Conservation (phyloP, 177 flowering plant genomes). For the Telopea speciosissima region DNA sequence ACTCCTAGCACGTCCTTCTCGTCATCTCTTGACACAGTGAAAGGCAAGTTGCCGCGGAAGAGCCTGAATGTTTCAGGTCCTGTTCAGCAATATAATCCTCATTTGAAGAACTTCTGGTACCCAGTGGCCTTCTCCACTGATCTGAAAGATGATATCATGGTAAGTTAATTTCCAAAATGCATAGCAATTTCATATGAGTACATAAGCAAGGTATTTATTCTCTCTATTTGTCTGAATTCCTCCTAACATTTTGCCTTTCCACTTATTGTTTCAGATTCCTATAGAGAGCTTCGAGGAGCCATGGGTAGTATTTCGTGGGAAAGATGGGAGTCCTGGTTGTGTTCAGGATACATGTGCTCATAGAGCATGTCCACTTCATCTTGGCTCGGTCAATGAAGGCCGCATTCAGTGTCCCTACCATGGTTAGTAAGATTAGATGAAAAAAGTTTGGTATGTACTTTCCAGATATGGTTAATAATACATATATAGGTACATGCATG, state of each 20-base stretch:
- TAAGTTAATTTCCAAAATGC: constrained; percentile 18
- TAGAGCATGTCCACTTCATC: constrained; percentile 96
- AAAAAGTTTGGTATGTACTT: not conserved
- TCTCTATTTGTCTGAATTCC: not conserved
- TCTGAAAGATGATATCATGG: constrained; percentile 89
- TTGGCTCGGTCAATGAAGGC: constrained; percentile 89
- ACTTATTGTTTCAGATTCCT: constrained; percentile 53
- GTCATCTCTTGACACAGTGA: constrained; percentile 21
- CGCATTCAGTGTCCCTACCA: constrained; percentile 95
- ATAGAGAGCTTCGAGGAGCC: constrained; percentile 92
- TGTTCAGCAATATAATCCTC: constrained; percentile 60
- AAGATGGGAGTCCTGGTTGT: constrained; percentile 93
- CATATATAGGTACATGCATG: too few species aligned
- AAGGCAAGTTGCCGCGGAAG: constrained; percentile 36
- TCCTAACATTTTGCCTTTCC: not conserved
- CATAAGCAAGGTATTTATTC: not conserved
- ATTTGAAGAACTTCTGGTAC: constrained; percentile 91
- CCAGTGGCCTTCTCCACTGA: constrained; percentile 85
- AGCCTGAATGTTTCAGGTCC: constrained; percentile 86
- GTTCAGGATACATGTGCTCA: constrained; percentile 95
- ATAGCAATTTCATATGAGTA: not conserved
- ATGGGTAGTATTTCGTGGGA: constrained; percentile 91
- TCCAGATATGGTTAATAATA: not conserved
- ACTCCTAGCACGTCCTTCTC: constrained; percentile 55
- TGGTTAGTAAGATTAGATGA: constrained; percentile 45